These are phyloP conservation scores for Coemansia sp. DNA, from an alignment of 192 early-diverging fungal species.

Conservation along the genomic window DNA sequence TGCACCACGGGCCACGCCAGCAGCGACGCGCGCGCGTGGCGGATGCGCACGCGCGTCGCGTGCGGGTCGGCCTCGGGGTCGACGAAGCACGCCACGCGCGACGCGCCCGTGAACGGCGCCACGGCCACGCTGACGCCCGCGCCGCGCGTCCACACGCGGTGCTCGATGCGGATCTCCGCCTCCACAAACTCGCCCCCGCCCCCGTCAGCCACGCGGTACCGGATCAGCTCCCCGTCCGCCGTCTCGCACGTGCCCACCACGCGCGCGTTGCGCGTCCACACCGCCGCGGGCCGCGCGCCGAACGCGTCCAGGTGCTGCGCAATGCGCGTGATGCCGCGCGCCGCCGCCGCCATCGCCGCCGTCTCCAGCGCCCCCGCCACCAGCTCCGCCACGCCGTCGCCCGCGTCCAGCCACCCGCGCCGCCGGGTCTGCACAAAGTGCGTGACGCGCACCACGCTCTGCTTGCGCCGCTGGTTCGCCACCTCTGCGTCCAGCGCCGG, in stretches of 20 bases:
- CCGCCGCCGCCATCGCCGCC: constrained; percentile 8
- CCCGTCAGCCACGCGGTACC: constrained; percentile 21
- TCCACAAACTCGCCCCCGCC: constrained; percentile 20
- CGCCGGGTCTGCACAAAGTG: constrained; percentile 30
- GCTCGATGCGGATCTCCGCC: constrained; percentile 41
- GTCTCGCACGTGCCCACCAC: neutral
- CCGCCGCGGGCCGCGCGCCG: constrained; percentile 25
- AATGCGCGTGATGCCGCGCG: constrained; percentile 5
- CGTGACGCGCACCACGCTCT: constrained; percentile 31
- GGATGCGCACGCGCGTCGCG: constrained; percentile 36
- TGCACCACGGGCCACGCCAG: constrained; percentile 37
- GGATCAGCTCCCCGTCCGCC: constrained; percentile 2
- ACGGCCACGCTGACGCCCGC: constrained; percentile 4
- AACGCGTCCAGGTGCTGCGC: constrained; percentile 7
- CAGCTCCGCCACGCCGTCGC: constrained; percentile 5
- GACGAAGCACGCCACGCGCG: constrained; percentile 38
- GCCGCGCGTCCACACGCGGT: constrained; percentile 35
- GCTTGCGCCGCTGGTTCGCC: constrained; percentile 26
- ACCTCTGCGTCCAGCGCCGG: constrained; percentile 30
- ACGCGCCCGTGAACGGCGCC: constrained; percentile 21
- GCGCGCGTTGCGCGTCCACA: constrained; percentile 40
- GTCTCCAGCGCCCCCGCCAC: neutral
- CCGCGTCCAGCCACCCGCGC: constrained; percentile 37
- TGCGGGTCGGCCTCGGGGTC: constrained; percentile 47
- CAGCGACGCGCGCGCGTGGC: constrained; percentile 27